Evolutionary conservation across 176 grass and related monocot species (phyloP).

Genomic region (Rhipidocladum racemiflorum): DNA sequence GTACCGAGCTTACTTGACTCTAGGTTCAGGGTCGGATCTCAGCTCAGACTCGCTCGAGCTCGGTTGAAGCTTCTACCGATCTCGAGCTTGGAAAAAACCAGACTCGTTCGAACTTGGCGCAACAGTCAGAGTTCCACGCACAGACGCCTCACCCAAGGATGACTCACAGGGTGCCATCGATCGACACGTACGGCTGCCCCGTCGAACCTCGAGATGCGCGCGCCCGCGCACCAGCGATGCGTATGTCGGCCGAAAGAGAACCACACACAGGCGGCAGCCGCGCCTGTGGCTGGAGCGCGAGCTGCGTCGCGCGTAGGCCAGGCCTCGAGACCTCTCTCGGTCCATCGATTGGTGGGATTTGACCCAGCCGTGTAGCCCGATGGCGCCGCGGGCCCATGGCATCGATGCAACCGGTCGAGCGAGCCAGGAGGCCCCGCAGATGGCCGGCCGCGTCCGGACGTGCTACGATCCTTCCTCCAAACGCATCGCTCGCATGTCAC

Average conservation of each 20-base stretch:
- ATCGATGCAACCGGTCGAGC: not conserved
- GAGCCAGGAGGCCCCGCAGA: not conserved
- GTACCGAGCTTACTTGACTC: no score
- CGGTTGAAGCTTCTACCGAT: no score
- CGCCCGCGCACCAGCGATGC: not conserved
- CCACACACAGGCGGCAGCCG: not conserved
- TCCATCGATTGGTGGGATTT: not conserved
- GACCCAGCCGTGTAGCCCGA: not conserved
- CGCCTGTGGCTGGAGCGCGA: slow-evolving; percentile 22
- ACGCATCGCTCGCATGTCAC: not conserved
- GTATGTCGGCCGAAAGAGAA: slow-evolving; percentile 27
- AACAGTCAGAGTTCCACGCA: no score
- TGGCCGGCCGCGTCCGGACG: not conserved
- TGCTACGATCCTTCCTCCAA: not conserved
- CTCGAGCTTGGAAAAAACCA: no score
- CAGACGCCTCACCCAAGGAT: no score
- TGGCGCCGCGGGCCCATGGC: not conserved
- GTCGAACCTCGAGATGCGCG: not conserved
- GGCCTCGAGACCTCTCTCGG: not conserved
- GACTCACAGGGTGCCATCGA: not conserved
- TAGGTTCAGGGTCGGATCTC: no score
- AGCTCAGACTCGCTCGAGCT: no score
- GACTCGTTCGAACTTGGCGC: no score
- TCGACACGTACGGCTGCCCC: not conserved
- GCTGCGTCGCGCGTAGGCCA: not conserved